These are phyloP conservation scores for Phialophora tarda DNA, from an alignment of 2,329 filamentous ascomycete genomes.

Conservation along the genomic window DNA sequence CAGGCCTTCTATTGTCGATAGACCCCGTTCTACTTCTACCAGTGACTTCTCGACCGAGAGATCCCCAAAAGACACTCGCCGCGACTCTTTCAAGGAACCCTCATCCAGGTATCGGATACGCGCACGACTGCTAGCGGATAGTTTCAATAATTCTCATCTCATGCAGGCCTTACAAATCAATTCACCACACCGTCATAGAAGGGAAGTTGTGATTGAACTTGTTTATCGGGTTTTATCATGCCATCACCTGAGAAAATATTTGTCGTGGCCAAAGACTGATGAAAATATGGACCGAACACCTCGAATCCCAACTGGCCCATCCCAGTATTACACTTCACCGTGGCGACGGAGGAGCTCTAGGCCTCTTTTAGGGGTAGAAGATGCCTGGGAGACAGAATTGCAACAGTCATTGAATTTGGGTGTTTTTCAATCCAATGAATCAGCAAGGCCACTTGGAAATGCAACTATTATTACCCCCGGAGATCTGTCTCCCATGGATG, in stretches of 20 bases:
- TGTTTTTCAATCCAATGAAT: slow-evolving; percentile 1
- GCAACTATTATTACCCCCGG: neutral
- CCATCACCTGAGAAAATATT: slow-evolving; percentile 5
- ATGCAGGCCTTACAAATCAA: slow-evolving; percentile 8
- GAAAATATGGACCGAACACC: neutral
- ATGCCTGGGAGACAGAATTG: slow-evolving; percentile 13
- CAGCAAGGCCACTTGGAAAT: neutral
- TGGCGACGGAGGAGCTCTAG: neutral
- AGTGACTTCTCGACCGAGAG: slow-evolving; percentile 1
- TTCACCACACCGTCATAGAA: slow-evolving; percentile 3
- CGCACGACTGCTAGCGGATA: neutral
- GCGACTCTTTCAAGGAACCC: neutral
- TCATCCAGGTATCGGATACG: slow-evolving; percentile 1
- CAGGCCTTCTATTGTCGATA: slow-evolving; percentile 1
- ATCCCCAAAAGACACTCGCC: neutral
- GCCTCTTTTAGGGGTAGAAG: slow-evolving; percentile 4
- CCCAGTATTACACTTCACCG: neutral
- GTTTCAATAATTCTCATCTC: neutral
- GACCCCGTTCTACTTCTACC: neutral
- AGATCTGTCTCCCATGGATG: neutral
- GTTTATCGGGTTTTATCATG: slow-evolving; percentile 8
- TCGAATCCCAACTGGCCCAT: neutral
- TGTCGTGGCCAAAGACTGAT: slow-evolving; percentile 3
- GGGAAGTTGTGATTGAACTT: slow-evolving; percentile 8
- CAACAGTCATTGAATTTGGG: slow-evolving; percentile 2